Evolutionary conservation across 1,284 basidiomycete genomes (phyloP).

Genomic region (Stygiomarasmius scandens): DNA sequence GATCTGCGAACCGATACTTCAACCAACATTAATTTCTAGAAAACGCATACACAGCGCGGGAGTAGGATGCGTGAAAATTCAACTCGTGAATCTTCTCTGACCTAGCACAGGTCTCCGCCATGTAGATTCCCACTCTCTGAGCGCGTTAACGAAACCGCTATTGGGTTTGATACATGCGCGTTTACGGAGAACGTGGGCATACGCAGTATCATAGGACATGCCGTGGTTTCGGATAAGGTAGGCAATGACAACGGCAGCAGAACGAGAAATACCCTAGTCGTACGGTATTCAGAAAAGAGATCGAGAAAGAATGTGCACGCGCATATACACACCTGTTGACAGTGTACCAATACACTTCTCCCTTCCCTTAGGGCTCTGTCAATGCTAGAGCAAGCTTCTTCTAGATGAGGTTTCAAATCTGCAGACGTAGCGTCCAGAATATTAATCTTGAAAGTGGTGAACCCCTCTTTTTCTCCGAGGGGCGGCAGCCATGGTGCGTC

Average conservation of each 20-base stretch:
- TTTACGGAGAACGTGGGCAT: constrained; percentile 56
- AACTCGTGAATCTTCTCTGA: constrained; percentile 10
- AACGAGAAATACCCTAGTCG: constrained; percentile 65
- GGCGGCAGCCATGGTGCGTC: constrained; percentile 68
- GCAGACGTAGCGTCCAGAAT: constrained; percentile 59
- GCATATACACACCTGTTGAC: constrained; percentile 56
- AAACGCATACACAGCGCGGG: too few species aligned
- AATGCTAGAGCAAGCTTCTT: constrained; percentile 59
- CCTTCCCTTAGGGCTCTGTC: constrained; percentile 50
- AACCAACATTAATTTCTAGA: too few species aligned
- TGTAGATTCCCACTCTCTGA: constrained; percentile 54
- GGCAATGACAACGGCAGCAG: constrained; percentile 66
- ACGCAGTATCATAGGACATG: constrained; percentile 69
- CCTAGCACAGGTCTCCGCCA: constrained; percentile 9
- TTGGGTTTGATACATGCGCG: constrained; percentile 75
- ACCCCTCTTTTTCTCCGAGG: constrained; percentile 55
- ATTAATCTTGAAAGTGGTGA: constrained; percentile 64
- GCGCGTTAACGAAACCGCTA: constrained; percentile 55
- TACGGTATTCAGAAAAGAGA: constrained; percentile 15
- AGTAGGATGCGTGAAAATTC: not conserved
- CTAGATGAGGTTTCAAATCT: constrained; percentile 57
- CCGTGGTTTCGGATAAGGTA: constrained; percentile 66
- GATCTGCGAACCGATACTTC: too few species aligned
- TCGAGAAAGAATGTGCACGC: constrained; percentile 2
- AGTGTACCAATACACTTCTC: constrained; percentile 64